These are phyloP conservation scores for Gossypioides kirkii DNA, from an alignment of 345 rosid species.

Conservation along the genomic window DNA sequence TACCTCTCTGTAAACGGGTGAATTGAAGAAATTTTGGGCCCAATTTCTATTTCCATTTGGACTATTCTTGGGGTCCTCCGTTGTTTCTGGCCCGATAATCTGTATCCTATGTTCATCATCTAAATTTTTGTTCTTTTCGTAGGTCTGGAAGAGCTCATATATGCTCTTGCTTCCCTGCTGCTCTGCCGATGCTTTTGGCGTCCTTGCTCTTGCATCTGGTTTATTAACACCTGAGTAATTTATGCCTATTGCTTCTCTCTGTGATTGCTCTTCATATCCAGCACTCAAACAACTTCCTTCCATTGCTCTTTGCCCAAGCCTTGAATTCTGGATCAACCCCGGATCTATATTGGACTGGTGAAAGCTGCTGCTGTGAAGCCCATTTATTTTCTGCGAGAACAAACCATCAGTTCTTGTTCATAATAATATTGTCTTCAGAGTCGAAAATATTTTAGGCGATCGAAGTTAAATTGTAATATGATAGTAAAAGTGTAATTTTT, in stretches of 20 bases:
- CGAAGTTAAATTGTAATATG: too few relatives aligned
- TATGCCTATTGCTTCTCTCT: conserved; percentile 12
- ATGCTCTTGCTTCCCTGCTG: conserved; percentile 41
- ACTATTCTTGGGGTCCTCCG: conserved; percentile 13
- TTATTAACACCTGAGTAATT: conserved; percentile 26
- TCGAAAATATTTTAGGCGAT: too few relatives aligned
- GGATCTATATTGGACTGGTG: conserved; percentile 16
- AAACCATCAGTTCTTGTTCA: conserved; percentile 23
- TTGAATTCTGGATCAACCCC: background rate
- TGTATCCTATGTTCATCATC: conserved; percentile 58
- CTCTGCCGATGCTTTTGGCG: conserved; percentile 46
- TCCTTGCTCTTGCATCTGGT: conserved; percentile 42
- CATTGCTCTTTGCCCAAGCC: conserved; percentile 18
- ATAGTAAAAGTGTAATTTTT: too few relatives aligned
- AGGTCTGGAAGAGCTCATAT: conserved; percentile 38
- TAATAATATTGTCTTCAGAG: background rate
- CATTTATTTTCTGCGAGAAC: conserved; percentile 51
- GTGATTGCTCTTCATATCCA: conserved; percentile 28
- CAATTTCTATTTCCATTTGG: conserved; percentile 13
- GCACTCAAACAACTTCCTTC: conserved; percentile 22
- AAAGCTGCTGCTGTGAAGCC: conserved; percentile 33
- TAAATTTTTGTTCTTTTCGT: conserved; percentile 32
- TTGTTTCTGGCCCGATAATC: conserved; percentile 29
- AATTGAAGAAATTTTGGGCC: conserved; percentile 21
- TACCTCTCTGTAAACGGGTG: conserved; percentile 20